Evolutionary conservation across 768 basidiomycete genomes (phyloP), one percentile per base, ranked within the genome.

Genomic region (Boletus coccyginus): DNA sequence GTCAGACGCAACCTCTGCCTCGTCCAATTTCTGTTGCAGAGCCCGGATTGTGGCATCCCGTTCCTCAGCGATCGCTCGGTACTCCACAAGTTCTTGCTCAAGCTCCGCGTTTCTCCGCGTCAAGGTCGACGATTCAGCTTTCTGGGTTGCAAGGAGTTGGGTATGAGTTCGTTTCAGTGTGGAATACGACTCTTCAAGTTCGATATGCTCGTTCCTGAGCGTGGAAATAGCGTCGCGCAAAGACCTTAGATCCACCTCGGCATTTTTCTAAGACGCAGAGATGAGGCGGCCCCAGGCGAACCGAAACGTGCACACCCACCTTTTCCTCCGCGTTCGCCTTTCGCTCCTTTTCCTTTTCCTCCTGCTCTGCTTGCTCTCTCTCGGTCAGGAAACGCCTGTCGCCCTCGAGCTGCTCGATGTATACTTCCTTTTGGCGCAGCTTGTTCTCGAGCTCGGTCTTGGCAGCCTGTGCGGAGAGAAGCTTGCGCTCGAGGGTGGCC

Each of bases 321-420:
- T 85, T 88, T 58, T 86, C 84, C 55, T 81, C 78, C 5, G 78
- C 77, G 50, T 74, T 72, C 38, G 78, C 78, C 5, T 65, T 68
- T 16, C 80, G 74, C 52, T 88, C 82, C 11, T 68, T 68, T 54
- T 89, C 85, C 69, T 82, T 87, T 69, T 86, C 87, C 55, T 85
- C 82, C 24, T 82, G 74, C 57, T 90, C 88, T 38, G 85, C 82
- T 47, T 79, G 75, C 67, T 91, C 90, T 5, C 85, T 70, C 58
- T 90, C 87, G 0, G 85, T 74, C 48, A 90, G 77, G 75, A 78
- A 90, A 17, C 87, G 74, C 38, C 89, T 74, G 64, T 92, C 90
- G 17, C 80, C 74, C 63, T 91, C 87, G 11, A 93, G 75, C 43
- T 83, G 73, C 42, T 88, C 87, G 29, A 92, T 78, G 24, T 73